Percentiles rank a stretch among this genome's conserved stretches.
phyloP scores from a whole-genome alignment of 257 asterid genomes.

The Nicotiana benthamiana region DNA sequence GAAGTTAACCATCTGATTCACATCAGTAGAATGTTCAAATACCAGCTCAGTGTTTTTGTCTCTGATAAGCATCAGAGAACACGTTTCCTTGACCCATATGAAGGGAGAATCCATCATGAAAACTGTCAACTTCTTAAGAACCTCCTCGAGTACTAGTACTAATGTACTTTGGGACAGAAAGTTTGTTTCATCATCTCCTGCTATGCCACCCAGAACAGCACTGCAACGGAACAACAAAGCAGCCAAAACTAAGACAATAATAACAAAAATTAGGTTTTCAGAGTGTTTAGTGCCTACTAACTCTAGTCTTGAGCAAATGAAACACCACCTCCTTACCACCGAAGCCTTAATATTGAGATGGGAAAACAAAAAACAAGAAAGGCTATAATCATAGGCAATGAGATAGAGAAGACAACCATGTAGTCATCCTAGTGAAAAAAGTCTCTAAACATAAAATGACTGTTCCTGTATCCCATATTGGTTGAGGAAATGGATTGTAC shows the following conservation, averaged over 20 bases:
- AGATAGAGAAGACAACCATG: neutral
- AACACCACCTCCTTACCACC: neutral
- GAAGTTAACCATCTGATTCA: slow-evolving; percentile 57
- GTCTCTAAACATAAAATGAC: neutral
- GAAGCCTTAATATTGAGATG: neutral
- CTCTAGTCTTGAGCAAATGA: neutral
- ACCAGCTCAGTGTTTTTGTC: slow-evolving; percentile 24
- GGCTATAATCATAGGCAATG: neutral
- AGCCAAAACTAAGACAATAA: neutral
- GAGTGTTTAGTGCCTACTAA: neutral
- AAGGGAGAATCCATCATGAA: slow-evolving; percentile 62
- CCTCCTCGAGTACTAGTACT: slow-evolving; percentile 46
- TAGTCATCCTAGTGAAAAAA: neutral
- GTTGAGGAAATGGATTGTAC: neutral
- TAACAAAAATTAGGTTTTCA: neutral
- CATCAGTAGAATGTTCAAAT: slow-evolving; percentile 32
- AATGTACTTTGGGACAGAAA: slow-evolving; percentile 48
- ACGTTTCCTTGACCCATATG: slow-evolving; percentile 65
- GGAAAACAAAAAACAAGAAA: neutral
- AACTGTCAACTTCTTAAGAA: slow-evolving; percentile 40
- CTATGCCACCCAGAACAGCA: slow-evolving; percentile 76
- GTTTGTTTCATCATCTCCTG: slow-evolving; percentile 43
- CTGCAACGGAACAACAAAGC: slow-evolving; percentile 38
- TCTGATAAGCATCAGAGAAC: slow-evolving; percentile 36
- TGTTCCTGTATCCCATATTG: neutral